Evolutionary conservation across 768 basidiomycete genomes (phyloP).

Genomic region (Pleurotus pulmonarius): DNA sequence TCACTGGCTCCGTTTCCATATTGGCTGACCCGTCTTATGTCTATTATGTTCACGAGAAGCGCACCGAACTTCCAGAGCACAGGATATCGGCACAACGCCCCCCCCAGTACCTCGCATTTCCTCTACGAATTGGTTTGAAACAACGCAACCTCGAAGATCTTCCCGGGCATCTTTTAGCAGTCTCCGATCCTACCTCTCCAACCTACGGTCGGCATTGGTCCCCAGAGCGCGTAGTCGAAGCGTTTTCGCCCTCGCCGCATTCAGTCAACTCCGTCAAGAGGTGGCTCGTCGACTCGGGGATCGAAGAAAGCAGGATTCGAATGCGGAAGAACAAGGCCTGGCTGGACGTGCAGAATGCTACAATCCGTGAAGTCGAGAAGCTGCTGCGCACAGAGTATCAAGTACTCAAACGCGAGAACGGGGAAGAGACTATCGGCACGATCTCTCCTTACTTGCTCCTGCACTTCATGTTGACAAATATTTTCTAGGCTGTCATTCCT

Average conservation of each 20-base stretch:
- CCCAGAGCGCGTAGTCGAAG: slow-evolving; percentile 20
- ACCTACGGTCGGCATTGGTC: slow-evolving; percentile 33
- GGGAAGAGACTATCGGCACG: slow-evolving; percentile 26
- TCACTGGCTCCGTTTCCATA: too few species aligned
- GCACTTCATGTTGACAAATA: not conserved
- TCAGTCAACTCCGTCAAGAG: slow-evolving; percentile 20
- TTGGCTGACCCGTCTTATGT: too few species aligned
- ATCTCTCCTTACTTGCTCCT: not conserved
- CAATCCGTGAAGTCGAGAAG: slow-evolving; percentile 25
- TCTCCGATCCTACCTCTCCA: slow-evolving; percentile 32
- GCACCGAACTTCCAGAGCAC: slow-evolving; percentile 12
- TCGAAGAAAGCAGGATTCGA: slow-evolving; percentile 18
- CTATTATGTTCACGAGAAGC: slow-evolving; percentile 22
- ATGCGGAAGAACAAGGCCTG: slow-evolving; percentile 21
- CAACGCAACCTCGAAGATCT: slow-evolving; percentile 28
- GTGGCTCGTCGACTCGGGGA: slow-evolving; percentile 27
- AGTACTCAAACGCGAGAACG: slow-evolving; percentile 24
- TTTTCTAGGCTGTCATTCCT: slow-evolving; percentile 24
- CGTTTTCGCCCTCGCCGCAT: slow-evolving; percentile 26
- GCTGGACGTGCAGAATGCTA: slow-evolving; percentile 26
- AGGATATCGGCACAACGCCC: slow-evolving; percentile 13
- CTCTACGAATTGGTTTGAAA: slow-evolving; percentile 30
- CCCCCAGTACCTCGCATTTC: slow-evolving; percentile 19
- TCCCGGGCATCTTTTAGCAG: slow-evolving; percentile 24
- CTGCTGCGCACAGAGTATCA: slow-evolving; percentile 29